Conservation (phyloP, 1,284 basidiomycete genomes). For the Naganishia albida region DNA sequence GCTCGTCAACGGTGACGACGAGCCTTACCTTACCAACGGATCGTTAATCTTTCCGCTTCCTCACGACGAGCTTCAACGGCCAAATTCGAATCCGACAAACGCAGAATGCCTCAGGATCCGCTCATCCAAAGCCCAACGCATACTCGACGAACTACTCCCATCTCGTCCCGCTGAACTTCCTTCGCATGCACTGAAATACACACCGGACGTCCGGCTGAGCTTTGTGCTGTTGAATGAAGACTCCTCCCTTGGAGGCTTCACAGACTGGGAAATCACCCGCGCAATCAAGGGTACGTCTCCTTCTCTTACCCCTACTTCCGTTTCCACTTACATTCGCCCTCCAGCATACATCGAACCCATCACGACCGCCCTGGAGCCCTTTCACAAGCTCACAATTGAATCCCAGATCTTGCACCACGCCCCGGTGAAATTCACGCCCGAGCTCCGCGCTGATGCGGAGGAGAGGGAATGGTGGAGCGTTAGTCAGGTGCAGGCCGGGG, state of each 20-base stretch:
- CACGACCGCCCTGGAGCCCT: slow-evolving; percentile 61
- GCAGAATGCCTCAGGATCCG: slow-evolving; percentile 1
- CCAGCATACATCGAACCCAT: slow-evolving; percentile 68
- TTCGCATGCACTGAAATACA: slow-evolving; percentile 60
- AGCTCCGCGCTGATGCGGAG: slow-evolving; percentile 11
- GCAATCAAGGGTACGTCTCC: slow-evolving; percentile 64
- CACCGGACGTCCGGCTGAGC: slow-evolving; percentile 65
- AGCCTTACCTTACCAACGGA: background rate
- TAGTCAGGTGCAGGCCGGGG: slow-evolving; percentile 75
- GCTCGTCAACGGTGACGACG: background rate
- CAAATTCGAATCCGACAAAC: background rate
- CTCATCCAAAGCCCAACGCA: background rate
- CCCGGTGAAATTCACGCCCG: slow-evolving; percentile 79
- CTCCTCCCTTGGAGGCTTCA: slow-evolving; percentile 65
- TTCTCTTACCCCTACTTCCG: slow-evolving; percentile 27
- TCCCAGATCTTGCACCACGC: slow-evolving; percentile 92
- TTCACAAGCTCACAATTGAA: slow-evolving; percentile 91
- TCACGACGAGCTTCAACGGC: background rate
- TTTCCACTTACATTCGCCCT: slow-evolving; percentile 47
- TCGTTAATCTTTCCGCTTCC: slow-evolving; percentile 1
- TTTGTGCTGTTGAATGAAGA: slow-evolving; percentile 78
- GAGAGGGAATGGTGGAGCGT: slow-evolving; percentile 61
- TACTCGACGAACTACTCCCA: slow-evolving; percentile 36
- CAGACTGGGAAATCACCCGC: slow-evolving; percentile 70
- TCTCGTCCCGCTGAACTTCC: slow-evolving; percentile 36